These are phyloP conservation scores for Chlamydomonas sp. DNA, from an alignment of 139 green algal species.

Conservation along the genomic window DNA sequence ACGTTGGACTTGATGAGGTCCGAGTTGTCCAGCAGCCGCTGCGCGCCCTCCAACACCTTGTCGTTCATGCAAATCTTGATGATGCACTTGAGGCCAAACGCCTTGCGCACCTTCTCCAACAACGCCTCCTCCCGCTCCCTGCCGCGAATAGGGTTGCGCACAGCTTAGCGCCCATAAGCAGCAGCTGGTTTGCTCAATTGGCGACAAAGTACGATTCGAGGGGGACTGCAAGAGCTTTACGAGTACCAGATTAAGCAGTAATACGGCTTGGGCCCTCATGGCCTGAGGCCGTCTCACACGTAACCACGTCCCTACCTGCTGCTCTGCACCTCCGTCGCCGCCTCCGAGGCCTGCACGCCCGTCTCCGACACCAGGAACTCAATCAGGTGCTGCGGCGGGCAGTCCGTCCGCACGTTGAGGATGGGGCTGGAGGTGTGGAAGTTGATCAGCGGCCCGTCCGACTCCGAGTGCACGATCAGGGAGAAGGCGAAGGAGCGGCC, in stretches of 20 bases:
- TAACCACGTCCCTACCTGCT: slow-evolving; percentile 7
- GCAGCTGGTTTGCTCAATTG: too few species aligned
- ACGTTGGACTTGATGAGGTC: slow-evolving; percentile 73
- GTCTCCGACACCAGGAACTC: slow-evolving; percentile 77
- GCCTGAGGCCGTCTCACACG: too few species aligned
- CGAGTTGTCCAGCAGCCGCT: slow-evolving; percentile 80
- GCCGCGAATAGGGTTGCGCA: background rate
- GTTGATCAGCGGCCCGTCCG: slow-evolving; percentile 76
- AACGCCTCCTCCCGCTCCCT: slow-evolving; percentile 64
- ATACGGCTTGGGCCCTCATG: too few species aligned
- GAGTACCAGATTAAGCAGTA: too few species aligned
- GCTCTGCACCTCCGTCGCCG: slow-evolving; percentile 56
- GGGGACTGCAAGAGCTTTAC: too few species aligned
- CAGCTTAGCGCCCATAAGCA: too few species aligned
- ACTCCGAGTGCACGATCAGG: slow-evolving; percentile 85
- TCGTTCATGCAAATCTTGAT: slow-evolving; percentile 72
- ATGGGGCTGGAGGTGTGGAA: slow-evolving; percentile 78
- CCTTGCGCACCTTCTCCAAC: slow-evolving; percentile 62
- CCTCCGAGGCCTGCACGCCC: slow-evolving; percentile 58
- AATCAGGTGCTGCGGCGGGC: slow-evolving; percentile 74
- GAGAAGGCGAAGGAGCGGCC: slow-evolving; percentile 74
- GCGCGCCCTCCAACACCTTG: slow-evolving; percentile 70
- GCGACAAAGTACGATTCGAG: too few species aligned
- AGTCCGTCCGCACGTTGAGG: slow-evolving; percentile 89
- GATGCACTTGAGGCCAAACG: slow-evolving; percentile 51